Base-by-base conservation (phyloP, 2,329 filamentous ascomycete species). In the Fonsecaea erecta region DNA sequence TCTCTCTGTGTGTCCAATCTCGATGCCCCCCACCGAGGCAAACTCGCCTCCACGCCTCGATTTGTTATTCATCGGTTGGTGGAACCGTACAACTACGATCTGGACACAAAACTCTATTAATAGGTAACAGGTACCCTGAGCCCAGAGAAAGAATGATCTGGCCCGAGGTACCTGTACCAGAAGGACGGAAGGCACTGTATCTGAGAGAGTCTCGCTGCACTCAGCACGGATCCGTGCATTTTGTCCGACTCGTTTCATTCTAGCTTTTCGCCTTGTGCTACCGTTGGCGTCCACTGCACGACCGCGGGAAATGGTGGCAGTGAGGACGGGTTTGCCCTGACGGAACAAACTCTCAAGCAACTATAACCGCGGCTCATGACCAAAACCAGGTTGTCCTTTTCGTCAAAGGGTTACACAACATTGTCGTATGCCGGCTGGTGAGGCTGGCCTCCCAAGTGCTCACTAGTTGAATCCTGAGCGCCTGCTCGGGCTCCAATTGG, bases 111-210 rank as follows among this genome's bases (percentile, higher is more conserved):
- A 18, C 37, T 34, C 35, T 34, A 52, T 55, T 40, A 28, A n/a
- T 48, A 51, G 55, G 61, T 63, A 63, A 46, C 55, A 48, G 61
- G 46, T 59, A 63, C 61, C 24, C 6, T 26, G 28, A 34, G 14
- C 46, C 24, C 37, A 21, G 24, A 57, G 54, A 34, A 30, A 26
- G 16, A 26, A 53, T 32, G 52, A 24, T 48, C 18, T 24, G 18
- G 14, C 24, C 26, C n/a, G 32, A 58, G 55, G 61, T 63, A 63
- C 35, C 61, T 63, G 18, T 63, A 63, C 61, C 43, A 56, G n/a
- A 21, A 40, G 8, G 43, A 26, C 26, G 21, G 5, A 34, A 43
- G 32, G 54, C 55, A 59, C n/a, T 14, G 46, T 40, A 59, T 51
- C n/a, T 46, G 8, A 59, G 43, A 46, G 43, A 34, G 16, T 11